Base-by-base conservation (phyloP, 352 stramenopile genomes). In the Pythium phragmiticola region DNA sequence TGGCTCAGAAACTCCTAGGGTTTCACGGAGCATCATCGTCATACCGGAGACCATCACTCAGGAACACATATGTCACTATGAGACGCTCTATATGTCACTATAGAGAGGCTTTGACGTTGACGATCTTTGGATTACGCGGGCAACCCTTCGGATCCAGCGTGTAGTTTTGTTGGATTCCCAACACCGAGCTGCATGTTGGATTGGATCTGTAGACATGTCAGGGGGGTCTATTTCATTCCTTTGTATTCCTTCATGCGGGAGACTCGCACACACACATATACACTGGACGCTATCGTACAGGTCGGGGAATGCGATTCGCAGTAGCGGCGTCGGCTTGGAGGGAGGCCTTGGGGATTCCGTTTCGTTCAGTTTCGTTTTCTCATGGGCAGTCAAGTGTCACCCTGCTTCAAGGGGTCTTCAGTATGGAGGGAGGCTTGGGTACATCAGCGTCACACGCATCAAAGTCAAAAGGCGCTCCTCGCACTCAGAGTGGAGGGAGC, bases 401-500 rank as follows among this genome's bases (percentile, higher is more conserved):
- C 13, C 5, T 46, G 17, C 39, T 21, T 46, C 39, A 30, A 5
- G 37, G 14, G 37, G 37, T 42, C 37, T 42, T 42, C 37, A 12
- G 37, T 16, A 46, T 46, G 13, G 13, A 39, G 34, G 34, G 11
- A 13, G 9, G 4, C 13, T 46, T 21, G 17, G 17, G 39, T 46
- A 46, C 39, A 46, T 46, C 39, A 17, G 16, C 39, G 39, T 6
- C 39, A 46, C 2, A 7, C 13, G 39, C 39, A 14, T 46, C 39
- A 14, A 50, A n/a, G 26, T 46, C 14, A 46, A 30, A 28, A 30
- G 6, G 43, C 17, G 41, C 36, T 46, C 19, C 39, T 19, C 39
- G 19, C 5, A 7, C 21, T 65, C 51, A 69, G 37, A 65, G 23
- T 5, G 64, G 36, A n/a, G 68, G 72, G 50, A 76, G 60, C 51